Evolutionary conservation across 1,284 basidiomycete species (phyloP).

Genomic region (Takashimella tepidaria): DNA sequence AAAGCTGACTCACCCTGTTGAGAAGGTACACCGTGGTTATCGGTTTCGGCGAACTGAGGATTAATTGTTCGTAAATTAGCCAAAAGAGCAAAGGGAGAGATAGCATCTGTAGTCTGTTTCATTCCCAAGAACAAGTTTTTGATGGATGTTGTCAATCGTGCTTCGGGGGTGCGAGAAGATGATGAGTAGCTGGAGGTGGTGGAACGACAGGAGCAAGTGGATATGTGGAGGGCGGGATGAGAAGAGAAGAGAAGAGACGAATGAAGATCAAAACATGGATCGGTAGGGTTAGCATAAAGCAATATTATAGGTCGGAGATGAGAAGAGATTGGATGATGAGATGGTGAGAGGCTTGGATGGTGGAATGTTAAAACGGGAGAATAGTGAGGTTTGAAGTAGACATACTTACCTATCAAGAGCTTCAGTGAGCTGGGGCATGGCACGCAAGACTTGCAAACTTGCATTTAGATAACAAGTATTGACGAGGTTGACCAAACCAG

Average conservation of each 20-base stretch:
- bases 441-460: slow-evolving; percentile 83
- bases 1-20: slow-evolving; percentile 79
- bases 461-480: slow-evolving; percentile 78
- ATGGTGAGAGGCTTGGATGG: background rate
- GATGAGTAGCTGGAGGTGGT: slow-evolving; percentile 18
- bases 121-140: slow-evolving; percentile 70
- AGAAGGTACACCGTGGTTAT: slow-evolving; percentile 60
- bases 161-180: slow-evolving; percentile 39
- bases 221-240: no score
- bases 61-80: slow-evolving; percentile 67
- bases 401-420: slow-evolving; percentile 58
- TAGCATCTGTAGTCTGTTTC: slow-evolving; percentile 67
- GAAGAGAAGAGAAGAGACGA: background rate
- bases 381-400: background rate
- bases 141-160: slow-evolving; percentile 54
- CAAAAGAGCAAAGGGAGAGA: slow-evolving; percentile 71
- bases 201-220: no score
- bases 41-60: slow-evolving; percentile 85
- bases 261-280: background rate
- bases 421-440: slow-evolving; percentile 78
- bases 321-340: background rate
- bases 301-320: background rate
- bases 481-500: slow-evolving; percentile 37
- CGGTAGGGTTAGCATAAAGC: background rate
- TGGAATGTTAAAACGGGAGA: slow-evolving; percentile 4